A percentile compares a stretch with the other conserved stretches of the same genome.
Evolutionary conservation across 371 early-diverging fungal species (phyloP).

Genomic region (Circinella umbellata): DNA sequence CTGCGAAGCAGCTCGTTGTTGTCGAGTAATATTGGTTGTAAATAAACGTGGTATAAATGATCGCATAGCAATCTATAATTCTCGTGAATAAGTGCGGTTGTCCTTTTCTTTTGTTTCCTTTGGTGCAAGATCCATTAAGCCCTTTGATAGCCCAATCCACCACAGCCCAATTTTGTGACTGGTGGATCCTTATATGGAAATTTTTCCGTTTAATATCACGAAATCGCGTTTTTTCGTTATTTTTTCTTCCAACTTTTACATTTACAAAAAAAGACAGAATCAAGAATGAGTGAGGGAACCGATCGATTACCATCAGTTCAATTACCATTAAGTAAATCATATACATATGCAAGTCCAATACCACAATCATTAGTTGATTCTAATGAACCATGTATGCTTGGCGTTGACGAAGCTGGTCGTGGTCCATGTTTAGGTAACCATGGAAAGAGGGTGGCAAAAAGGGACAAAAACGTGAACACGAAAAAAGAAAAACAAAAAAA

Average conservation of each 20-base stretch:
- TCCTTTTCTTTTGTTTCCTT: background rate
- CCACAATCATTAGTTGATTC: slow-evolving; percentile 29
- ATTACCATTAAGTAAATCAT: slow-evolving; percentile 42
- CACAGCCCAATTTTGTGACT: background rate
- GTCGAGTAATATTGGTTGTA: background rate
- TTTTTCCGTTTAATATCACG: background rate
- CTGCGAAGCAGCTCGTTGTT: background rate
- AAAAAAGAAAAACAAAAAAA: background rate
- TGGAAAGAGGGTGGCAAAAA: background rate
- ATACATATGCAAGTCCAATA: slow-evolving; percentile 38
- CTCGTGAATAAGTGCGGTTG: background rate
- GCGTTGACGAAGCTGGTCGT: slow-evolving; percentile 99
- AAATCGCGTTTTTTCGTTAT: background rate
- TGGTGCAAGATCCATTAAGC: no score
- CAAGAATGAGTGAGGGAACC: background rate
- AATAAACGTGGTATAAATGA: background rate
- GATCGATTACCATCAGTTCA: slow-evolving; percentile 40
- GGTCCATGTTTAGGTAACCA: slow-evolving; percentile 94
- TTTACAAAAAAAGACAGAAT: no score
- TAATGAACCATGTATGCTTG: slow-evolving; percentile 76
- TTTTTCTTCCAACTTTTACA: background rate
- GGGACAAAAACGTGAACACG: background rate
- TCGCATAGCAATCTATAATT: background rate
- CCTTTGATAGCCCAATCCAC: no score
- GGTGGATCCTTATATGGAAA: background rate